Conservation (phyloP, 2,329 filamentous ascomycete species). For the Talaromyces pinophilus region DNA sequence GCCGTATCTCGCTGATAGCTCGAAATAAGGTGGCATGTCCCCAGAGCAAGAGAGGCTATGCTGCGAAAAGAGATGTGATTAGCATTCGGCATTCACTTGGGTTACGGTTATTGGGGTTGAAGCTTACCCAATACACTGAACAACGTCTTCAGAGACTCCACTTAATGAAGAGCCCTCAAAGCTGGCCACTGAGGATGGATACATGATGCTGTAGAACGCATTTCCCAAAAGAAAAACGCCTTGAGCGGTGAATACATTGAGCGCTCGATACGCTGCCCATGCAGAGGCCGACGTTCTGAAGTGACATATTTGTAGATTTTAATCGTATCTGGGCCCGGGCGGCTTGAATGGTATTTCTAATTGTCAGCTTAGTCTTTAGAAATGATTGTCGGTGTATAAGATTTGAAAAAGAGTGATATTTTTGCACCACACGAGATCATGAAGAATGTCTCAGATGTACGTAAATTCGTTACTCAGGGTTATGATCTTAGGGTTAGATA, state of each 20-base stretch:
- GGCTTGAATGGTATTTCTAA: not conserved
- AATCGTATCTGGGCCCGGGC: too few relatives aligned
- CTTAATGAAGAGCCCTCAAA: not conserved
- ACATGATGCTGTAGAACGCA: not conserved
- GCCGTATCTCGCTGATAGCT: constrained; percentile 21
- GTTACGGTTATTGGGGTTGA: not conserved
- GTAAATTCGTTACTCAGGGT: not conserved
- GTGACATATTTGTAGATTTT: not conserved
- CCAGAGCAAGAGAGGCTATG: constrained; percentile 16
- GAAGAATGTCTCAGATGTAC: not conserved
- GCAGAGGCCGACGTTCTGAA: not conserved
- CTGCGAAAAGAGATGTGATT: not conserved
- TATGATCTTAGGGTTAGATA: not conserved
- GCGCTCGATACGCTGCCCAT: not conserved
- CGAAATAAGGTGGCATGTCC: constrained; percentile 23
- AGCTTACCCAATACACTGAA: not conserved
- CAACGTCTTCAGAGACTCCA: not conserved
- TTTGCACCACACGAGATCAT: too few relatives aligned
- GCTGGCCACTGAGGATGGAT: not conserved
- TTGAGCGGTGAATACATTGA: not conserved
- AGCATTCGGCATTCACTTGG: not conserved
- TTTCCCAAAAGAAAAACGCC: not conserved
- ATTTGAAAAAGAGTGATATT: too few relatives aligned
- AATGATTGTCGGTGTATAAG: too few relatives aligned
- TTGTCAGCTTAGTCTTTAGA: too few relatives aligned